These are phyloP conservation scores for Metschnikowia gelsemii DNA, from an alignment of 805 yeast species.

Conservation along the genomic window DNA sequence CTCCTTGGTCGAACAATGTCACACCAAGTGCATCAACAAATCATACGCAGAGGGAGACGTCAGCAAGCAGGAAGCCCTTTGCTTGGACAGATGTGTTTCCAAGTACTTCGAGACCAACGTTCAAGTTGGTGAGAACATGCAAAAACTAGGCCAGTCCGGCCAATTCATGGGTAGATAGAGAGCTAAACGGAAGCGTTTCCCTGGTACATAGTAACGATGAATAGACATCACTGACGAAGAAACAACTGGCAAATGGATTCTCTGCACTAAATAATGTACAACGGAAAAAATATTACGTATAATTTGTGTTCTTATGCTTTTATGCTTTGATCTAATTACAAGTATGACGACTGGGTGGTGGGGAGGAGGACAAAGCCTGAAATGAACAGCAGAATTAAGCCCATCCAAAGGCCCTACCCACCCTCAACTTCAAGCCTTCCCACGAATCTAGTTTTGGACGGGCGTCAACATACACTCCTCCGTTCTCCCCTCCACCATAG, in stretches of 20 bases:
- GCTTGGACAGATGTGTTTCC: slow-evolving; percentile 94
- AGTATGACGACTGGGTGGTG: background rate
- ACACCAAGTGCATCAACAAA: slow-evolving; percentile 73
- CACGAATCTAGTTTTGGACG: slow-evolving; percentile 83
- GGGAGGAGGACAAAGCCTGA: too few species aligned
- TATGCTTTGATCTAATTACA: slow-evolving; percentile 1
- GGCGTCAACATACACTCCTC: slow-evolving; percentile 78
- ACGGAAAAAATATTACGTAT: background rate
- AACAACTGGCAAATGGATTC: too few species aligned
- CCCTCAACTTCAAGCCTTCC: slow-evolving; percentile 77
- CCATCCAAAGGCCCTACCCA: slow-evolving; percentile 58
- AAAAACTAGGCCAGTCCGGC: slow-evolving; percentile 46
- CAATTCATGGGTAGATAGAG: slow-evolving; percentile 45
- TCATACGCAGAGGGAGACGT: slow-evolving; percentile 71
- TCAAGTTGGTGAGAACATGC: slow-evolving; percentile 81
- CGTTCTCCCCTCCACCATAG: slow-evolving; percentile 46
- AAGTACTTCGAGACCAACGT: slow-evolving; percentile 93
- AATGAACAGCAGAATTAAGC: too few species aligned
- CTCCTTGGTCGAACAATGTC: slow-evolving; percentile 83
- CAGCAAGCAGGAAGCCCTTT: slow-evolving; percentile 75
- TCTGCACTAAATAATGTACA: too few species aligned
- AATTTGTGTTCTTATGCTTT: background rate
- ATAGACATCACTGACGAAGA: slow-evolving; percentile 7
- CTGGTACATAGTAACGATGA: slow-evolving; percentile 9
- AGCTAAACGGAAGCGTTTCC: background rate